A percentile compares a stretch with the other conserved stretches of the same genome.
Conservation (phyloP, 306 rosid genomes). For the Medicago lupulina region DNA sequence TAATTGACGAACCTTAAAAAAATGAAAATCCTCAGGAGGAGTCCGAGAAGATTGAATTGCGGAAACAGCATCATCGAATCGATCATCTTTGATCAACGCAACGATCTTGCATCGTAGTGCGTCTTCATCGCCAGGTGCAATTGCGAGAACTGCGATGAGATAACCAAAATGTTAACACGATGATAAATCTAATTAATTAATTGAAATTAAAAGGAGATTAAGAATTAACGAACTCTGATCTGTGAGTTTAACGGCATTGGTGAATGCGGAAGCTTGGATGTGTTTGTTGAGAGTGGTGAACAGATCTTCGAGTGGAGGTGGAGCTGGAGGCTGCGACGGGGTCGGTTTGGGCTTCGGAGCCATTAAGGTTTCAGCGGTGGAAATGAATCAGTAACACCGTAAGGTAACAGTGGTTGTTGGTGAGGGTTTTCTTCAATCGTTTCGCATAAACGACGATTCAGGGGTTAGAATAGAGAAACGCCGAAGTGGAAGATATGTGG, state of each 20-base stretch:
- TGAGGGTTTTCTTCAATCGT: too few relatives aligned
- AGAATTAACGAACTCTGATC: slow-evolving; percentile 70
- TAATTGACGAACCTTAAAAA: slow-evolving; percentile 60
- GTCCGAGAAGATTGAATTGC: slow-evolving; percentile 59
- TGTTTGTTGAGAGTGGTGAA: slow-evolving; percentile 74
- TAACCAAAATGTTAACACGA: not conserved
- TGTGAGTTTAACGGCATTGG: slow-evolving; percentile 77
- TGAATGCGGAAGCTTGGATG: slow-evolving; percentile 66
- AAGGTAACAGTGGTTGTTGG: too few relatives aligned
- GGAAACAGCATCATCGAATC: slow-evolving; percentile 64
- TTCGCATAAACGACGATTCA: too few relatives aligned
- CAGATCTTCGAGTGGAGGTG: slow-evolving; percentile 86
- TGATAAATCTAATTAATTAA: too few relatives aligned
- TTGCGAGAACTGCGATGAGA: slow-evolving; percentile 67
- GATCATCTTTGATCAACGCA: slow-evolving; percentile 75
- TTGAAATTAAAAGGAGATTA: not conserved
- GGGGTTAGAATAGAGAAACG: too few relatives aligned
- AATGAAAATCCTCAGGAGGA: slow-evolving; percentile 61
- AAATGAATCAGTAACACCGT: too few relatives aligned
- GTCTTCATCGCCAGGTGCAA: slow-evolving; percentile 78
- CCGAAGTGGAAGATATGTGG: too few relatives aligned
- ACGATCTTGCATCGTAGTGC: slow-evolving; percentile 87
- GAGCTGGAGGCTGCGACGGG: slow-evolving; percentile 54
- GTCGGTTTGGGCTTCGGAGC: slow-evolving; percentile 81
- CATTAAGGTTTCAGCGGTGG: slow-evolving; percentile 50